These are phyloP conservation scores for Trichophyton verrucosum DNA, from an alignment of 2,329 filamentous ascomycete species.

Conservation along the genomic window DNA sequence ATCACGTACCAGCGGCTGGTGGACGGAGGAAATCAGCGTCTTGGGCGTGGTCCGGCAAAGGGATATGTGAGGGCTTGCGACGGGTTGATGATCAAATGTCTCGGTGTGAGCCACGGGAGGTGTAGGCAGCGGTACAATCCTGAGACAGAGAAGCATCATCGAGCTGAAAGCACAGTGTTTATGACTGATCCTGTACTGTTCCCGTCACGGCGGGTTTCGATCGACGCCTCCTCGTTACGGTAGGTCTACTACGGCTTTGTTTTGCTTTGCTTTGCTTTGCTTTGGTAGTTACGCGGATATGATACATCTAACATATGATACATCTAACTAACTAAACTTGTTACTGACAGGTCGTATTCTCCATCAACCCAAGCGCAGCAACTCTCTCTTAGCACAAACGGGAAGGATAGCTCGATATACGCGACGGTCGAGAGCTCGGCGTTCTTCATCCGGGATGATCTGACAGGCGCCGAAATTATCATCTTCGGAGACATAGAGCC, in stretches of 20 bases:
- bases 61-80: constrained; percentile 85
- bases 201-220: constrained; percentile 24
- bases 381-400: not conserved
- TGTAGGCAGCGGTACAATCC: constrained; percentile 59
- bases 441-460: constrained; percentile 75
- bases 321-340: not conserved
- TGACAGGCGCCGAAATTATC: constrained; percentile 62
- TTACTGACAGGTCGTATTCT: constrained; percentile 19
- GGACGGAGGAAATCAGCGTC: constrained; percentile 73
- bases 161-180: constrained; percentile 37
- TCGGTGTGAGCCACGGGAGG: constrained; percentile 78
- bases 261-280: not conserved
- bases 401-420: constrained; percentile 16
- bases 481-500: constrained; percentile 96
- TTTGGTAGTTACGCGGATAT: not conserved
- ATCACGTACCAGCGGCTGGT: constrained; percentile 81
- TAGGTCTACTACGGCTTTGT: constrained; percentile 12
- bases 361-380: constrained; percentile 14
- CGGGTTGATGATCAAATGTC: constrained; percentile 75
- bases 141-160: constrained; percentile 44
- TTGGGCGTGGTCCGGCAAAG: constrained; percentile 65
- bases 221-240: constrained; percentile 23
- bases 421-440: constrained; percentile 61
- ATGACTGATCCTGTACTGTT: constrained; percentile 38
- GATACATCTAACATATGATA: not conserved